These are phyloP conservation scores for Naganishia randhawae DNA, from an alignment of 768 basidiomycete genomes.

Conservation along the genomic window DNA sequence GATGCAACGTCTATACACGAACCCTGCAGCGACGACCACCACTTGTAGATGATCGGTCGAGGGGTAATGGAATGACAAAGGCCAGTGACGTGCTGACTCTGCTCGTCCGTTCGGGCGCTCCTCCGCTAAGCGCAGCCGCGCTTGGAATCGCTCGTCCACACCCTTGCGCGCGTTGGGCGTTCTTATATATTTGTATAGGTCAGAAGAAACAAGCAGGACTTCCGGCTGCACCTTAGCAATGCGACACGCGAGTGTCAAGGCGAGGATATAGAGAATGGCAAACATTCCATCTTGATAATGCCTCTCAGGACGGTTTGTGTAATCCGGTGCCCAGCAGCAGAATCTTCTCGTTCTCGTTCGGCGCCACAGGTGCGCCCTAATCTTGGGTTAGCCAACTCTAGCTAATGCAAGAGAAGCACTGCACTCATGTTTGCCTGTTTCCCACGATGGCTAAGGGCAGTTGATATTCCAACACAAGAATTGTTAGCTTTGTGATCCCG, in stretches of 20 bases:
- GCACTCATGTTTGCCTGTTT: too few species aligned
- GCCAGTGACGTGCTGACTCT: conserved; percentile 6
- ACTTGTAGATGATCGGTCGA: too few species aligned
- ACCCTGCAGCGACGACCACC: too few species aligned
- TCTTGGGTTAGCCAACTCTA: not conserved
- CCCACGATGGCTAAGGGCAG: not conserved
- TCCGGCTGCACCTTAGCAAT: not conserved
- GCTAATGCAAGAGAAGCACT: too few species aligned
- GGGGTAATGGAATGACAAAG: not conserved
- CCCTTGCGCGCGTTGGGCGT: not conserved
- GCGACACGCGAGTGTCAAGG: not conserved
- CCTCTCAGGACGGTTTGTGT: not conserved
- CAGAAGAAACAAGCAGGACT: not conserved
- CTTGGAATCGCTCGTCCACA: not conserved
- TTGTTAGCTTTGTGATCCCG: too few species aligned
- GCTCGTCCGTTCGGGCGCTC: not conserved
- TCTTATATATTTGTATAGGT: not conserved
- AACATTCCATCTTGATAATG: not conserved
- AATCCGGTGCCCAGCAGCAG: not conserved
- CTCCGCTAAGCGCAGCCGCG: not conserved
- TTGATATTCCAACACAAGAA: too few species aligned
- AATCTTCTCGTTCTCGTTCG: conserved; percentile 17
- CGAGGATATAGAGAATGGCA: not conserved
- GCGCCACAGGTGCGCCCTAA: not conserved
- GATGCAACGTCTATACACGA: not conserved